Evolutionary conservation across 1,284 basidiomycete genomes (phyloP).

Genomic region (Macrocystidia cucumis): DNA sequence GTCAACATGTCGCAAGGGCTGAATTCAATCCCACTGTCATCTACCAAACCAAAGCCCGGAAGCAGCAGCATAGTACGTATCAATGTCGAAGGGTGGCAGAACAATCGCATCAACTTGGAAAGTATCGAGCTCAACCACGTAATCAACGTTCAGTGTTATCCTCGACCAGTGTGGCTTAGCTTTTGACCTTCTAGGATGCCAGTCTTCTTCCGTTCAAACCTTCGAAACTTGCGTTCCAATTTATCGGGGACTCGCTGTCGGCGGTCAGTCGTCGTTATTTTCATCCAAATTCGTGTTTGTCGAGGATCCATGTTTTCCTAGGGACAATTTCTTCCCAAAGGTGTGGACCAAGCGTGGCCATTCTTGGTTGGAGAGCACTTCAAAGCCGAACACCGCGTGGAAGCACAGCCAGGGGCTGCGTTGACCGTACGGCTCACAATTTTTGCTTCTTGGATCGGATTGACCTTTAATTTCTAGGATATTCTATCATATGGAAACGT

Average conservation of each 20-base stretch:
- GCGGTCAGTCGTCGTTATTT: constrained; percentile 28
- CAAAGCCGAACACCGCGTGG: constrained; percentile 43
- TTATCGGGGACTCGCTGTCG: constrained; percentile 52
- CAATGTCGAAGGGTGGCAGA: constrained; percentile 50
- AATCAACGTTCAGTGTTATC: constrained; percentile 9
- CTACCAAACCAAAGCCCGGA: constrained; percentile 1
- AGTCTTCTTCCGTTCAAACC: constrained; percentile 36
- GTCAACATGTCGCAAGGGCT: constrained; percentile 40
- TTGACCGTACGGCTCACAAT: constrained; percentile 27
- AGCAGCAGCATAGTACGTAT: constrained; percentile 30
- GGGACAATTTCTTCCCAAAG: constrained; percentile 46
- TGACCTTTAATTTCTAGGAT: constrained; percentile 26
- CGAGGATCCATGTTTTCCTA: constrained; percentile 12
- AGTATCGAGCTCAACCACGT: constrained; percentile 38
- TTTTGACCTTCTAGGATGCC: constrained; percentile 29
- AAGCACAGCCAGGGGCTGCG: constrained; percentile 46
- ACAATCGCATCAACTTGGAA: constrained; percentile 48
- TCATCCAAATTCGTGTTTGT: neutral
- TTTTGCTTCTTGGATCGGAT: neutral
- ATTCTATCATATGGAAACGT: constrained; percentile 49
- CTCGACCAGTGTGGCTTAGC: neutral
- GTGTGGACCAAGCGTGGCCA: constrained; percentile 52
- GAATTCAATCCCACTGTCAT: constrained; percentile 33
- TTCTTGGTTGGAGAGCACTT: constrained; percentile 44
- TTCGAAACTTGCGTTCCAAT: constrained; percentile 41